These are phyloP conservation scores for Diphasiastrum complanatum DNA, from an alignment of 83 land plant species.

Conservation along the genomic window DNA sequence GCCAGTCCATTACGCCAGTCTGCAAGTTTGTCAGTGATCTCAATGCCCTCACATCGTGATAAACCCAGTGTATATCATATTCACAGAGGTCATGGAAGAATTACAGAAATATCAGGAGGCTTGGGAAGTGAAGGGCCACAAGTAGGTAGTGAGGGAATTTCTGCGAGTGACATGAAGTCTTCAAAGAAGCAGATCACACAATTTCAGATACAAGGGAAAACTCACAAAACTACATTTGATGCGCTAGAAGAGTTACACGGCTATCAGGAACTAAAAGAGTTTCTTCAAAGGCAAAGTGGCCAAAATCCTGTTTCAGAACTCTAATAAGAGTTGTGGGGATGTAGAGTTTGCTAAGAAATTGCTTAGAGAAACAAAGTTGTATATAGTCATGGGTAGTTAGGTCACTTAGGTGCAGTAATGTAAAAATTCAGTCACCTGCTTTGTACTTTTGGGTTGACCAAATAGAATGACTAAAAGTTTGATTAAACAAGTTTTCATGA, in stretches of 20 bases:
- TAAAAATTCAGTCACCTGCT: too few species aligned
- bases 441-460: too few species aligned
- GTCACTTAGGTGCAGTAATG: too few species aligned
- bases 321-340: too few species aligned
- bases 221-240: conserved; percentile 21
- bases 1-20: conserved; percentile 27
- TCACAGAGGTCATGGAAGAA: background rate
- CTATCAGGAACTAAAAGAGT: conserved; percentile 30
- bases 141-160: too few species aligned
- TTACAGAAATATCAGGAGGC: background rate
- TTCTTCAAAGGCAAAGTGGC: conserved; percentile 21
- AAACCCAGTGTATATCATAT: background rate
- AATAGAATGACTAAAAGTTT: too few species aligned
- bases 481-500: too few species aligned
- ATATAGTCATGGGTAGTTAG: too few species aligned
- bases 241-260: conserved; percentile 37
- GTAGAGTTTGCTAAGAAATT: too few species aligned
- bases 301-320: conserved; percentile 3
- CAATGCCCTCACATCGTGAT: conserved; percentile 4
- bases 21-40: background rate
- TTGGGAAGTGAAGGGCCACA: too few species aligned
- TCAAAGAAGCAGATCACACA: background rate
- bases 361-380: too few species aligned
- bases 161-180: background rate
- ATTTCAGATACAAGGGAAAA: conserved; percentile 3